Base-by-base conservation (phyloP, 306 rosid species). In the Lathyrus oleraceus region DNA sequence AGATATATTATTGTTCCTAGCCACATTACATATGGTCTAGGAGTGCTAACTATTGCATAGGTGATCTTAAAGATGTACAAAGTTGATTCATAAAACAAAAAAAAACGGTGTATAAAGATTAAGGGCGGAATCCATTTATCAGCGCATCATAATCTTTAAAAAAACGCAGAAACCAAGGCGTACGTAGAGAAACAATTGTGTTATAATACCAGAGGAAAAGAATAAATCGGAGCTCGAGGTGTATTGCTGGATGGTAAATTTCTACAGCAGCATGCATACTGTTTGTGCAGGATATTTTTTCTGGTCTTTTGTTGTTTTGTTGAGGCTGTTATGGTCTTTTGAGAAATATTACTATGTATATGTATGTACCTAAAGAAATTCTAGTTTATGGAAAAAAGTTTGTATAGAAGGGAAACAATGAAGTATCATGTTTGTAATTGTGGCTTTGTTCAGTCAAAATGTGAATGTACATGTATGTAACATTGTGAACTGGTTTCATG, bases 11-110 rank as follows among this genome's bases (percentile, higher is more conserved):
- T 68, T 68, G 45, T 64, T 78, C 82, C 76, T 76, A 70, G 85
- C 83, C 87, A 78, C 66, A 39, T 71, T 71, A 70, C 61, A 61
- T 38, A 69, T 79, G 85, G 52, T 78, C 61, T 80, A 36, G 83
- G 83, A 78, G 69, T 82, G 79, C 92, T 85, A 85, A 92, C 95
- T 73, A 75, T 59, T 86, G 82, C 81, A 62, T 72, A 81, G 85
- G 68, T 47, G 48, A 70, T 72, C 68, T 39, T 69, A 19, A 65
- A 87, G 82, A 82, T 85, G 92, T 90, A 87, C 85, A 89, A 78
- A 83, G 76, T 78, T 72, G 80, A 81, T 79, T 75, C 70, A 74
- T 81, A 72, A 58, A 67, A 63, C 57, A 74, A 43, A 52, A 65
- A 67, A 59, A 54, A 62, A 8, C 6, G 5, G 7, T 65, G 79